Evolutionary conservation across 1,284 basidiomycete genomes (phyloP), one percentile per base, ranked within the genome.

Genomic region (Heterobasidion irregulare): DNA sequence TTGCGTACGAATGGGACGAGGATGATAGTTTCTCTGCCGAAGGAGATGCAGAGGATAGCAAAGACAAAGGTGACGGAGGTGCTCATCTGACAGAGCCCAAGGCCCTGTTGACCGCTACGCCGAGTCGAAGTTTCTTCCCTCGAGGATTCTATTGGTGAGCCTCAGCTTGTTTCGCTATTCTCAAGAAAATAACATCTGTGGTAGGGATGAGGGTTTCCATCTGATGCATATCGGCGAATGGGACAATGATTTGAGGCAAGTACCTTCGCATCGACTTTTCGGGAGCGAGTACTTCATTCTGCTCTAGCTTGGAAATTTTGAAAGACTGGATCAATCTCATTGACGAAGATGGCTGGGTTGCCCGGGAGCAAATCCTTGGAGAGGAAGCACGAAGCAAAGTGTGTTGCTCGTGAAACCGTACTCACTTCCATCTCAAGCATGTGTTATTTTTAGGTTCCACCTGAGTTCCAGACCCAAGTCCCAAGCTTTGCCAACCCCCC

Each of bases 191-290:
- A 10, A 41, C 5, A 19, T 32, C 15, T 50, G 32, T 58, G 10
- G 62, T 26, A 90, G 89, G 92, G 94, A 98, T 66, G 94, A 98
- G 71, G 94, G 94, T 1, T 98, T 98, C 76, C 95, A 98, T 68
- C 72, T 97, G 35, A 72, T 93, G 45, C 86, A 94, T 62, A 91
- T 98, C 48, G 92, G 92, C 18, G 83, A 85, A 61, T 96, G 89
- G 89, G 95, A 98, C 65, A 92, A 89, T 58, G 92, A 93, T 63
- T 82, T 97, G 58, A 90, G 87, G 88, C 86, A 58, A 53, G 65
- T 60, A 12, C 26, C 4, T 45, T 15, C 32, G 10, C 38, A 45
- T 47, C 26, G 34, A 34, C 18, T 38, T 46, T 50, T 18, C 32
- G 32, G 13, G 0, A 38, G 10, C 6, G 16, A 26, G 44, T 53